Evolutionary conservation across 768 basidiomycete genomes (phyloP).

Genomic region (Suillus ampliporus): DNA sequence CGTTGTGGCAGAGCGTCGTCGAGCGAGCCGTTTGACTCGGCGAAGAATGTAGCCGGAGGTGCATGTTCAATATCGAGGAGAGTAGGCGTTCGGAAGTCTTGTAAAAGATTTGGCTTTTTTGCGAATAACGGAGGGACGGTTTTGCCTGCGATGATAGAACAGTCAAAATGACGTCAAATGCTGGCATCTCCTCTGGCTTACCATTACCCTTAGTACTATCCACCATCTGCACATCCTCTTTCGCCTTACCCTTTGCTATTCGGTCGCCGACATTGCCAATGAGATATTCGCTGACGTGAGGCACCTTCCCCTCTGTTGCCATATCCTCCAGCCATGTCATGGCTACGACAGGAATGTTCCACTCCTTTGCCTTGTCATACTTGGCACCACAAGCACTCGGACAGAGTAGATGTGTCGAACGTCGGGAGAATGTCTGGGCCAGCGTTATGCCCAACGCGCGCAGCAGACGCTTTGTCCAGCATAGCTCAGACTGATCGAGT

Average conservation of each 20-base stretch:
- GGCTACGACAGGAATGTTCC: slow-evolving; percentile 76
- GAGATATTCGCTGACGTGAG: slow-evolving; percentile 39
- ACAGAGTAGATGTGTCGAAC: slow-evolving; percentile 83
- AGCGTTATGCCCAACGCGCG: slow-evolving; percentile 68
- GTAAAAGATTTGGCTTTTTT: slow-evolving; percentile 27
- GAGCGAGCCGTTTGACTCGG: slow-evolving; percentile 40
- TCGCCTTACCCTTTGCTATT: slow-evolving; percentile 36
- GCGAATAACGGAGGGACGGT: slow-evolving; percentile 22
- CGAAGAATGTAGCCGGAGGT: slow-evolving; percentile 30
- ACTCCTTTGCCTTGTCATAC: slow-evolving; percentile 77
- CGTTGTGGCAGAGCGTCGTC: slow-evolving; percentile 20
- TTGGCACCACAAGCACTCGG: slow-evolving; percentile 73
- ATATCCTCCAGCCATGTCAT: slow-evolving; percentile 73
- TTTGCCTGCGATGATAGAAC: slow-evolving; percentile 10
- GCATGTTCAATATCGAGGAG: slow-evolving; percentile 7
- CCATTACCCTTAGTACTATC: slow-evolving; percentile 49
- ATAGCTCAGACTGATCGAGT: slow-evolving; percentile 69
- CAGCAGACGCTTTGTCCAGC: slow-evolving; percentile 67
- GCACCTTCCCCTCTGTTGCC: slow-evolving; percentile 56
- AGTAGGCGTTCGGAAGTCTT: slow-evolving; percentile 20
- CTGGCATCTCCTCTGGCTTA: slow-evolving; percentile 17
- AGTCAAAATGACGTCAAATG: background rate
- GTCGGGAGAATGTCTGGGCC: slow-evolving; percentile 63
- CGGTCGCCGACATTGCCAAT: slow-evolving; percentile 22
- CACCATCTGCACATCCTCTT: slow-evolving; percentile 34